Evolutionary conservation across 805 yeast genomes (phyloP).

Genomic region (Metschnikowia colocasiae): DNA sequence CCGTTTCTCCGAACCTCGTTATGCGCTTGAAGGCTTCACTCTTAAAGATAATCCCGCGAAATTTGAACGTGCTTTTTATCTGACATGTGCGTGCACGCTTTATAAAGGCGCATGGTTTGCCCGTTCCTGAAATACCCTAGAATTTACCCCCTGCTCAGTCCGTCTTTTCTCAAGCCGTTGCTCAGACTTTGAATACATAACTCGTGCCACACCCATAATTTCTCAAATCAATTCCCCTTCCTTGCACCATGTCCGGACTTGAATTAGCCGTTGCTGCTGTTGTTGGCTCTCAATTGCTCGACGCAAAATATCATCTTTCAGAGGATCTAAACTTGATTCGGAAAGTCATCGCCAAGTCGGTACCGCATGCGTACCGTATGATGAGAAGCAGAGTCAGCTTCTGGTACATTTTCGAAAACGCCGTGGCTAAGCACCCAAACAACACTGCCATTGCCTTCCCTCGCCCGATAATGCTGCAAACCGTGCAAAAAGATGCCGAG

Average conservation of each 20-base stretch:
- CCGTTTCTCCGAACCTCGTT: not conserved
- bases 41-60: not conserved
- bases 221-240: not conserved
- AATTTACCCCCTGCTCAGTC: not conserved
- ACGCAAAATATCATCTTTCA: constrained; percentile 41
- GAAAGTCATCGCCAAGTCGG: constrained; percentile 37
- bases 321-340: constrained; percentile 56
- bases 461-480: constrained; percentile 36
- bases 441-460: constrained; percentile 63
- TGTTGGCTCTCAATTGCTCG: constrained; percentile 44
- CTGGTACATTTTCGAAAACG: constrained; percentile 66
- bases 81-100: constrained; percentile 2
- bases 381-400: constrained; percentile 48
- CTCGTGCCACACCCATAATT: not conserved
- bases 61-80: constrained; percentile 3
- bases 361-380: constrained; percentile 38
- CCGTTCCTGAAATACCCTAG: not conserved
- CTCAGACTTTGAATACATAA: not conserved
- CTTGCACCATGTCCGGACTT: constrained; percentile 27
- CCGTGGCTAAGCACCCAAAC: constrained; percentile 48
- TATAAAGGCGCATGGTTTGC: constrained; percentile 4
- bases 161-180: not conserved
- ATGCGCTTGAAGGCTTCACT: not conserved
- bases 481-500: constrained; percentile 19
- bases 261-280: constrained; percentile 43